Percentiles rank a stretch among this genome's conserved stretches.
Evolutionary conservation across 148 eudicot species (phyloP).

Genomic region (Heliosperma pusillum): DNA sequence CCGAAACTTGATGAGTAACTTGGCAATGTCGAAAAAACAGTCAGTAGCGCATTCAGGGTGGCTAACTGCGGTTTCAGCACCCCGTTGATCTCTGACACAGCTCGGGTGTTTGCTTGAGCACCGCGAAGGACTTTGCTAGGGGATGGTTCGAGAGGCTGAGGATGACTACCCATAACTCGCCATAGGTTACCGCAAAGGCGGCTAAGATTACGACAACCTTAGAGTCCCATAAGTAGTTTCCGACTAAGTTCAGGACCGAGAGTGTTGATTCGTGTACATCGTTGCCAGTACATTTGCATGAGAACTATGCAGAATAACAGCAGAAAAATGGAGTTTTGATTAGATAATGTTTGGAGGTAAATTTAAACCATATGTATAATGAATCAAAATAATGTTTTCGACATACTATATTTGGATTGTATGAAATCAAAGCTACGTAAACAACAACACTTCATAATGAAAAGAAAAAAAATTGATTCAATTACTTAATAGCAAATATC

Average conservation of each 20-base stretch:
- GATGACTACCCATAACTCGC: conserved; percentile 18
- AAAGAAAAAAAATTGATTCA: too few relatives aligned
- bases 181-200: conserved; percentile 19
- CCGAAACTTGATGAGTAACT: conserved; percentile 13
- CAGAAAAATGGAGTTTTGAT: too few relatives aligned
- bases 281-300: background rate
- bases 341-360: too few relatives aligned
- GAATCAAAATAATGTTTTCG: too few relatives aligned
- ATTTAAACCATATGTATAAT: too few relatives aligned
- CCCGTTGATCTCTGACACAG: conserved; percentile 12
- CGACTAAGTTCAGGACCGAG: conserved; percentile 43
- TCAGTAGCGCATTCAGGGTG: background rate
- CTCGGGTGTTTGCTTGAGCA: conserved; percentile 19
- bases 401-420: too few relatives aligned
- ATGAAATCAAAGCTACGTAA: too few relatives aligned
- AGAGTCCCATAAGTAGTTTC: conserved; percentile 9
- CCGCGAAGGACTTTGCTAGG: conserved; percentile 12
- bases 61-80: background rate
- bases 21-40: conserved; percentile 12
- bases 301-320: too few relatives aligned
- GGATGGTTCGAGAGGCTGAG: conserved; percentile 12
- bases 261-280: background rate
- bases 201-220: conserved; percentile 8
- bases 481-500: too few relatives aligned
- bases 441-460: too few relatives aligned